Percentiles rank a stretch among this genome's conserved stretches.
Evolutionary conservation across 2,329 filamentous ascomycete genomes (phyloP).

Genomic region (Colletotrichum spinosum): DNA sequence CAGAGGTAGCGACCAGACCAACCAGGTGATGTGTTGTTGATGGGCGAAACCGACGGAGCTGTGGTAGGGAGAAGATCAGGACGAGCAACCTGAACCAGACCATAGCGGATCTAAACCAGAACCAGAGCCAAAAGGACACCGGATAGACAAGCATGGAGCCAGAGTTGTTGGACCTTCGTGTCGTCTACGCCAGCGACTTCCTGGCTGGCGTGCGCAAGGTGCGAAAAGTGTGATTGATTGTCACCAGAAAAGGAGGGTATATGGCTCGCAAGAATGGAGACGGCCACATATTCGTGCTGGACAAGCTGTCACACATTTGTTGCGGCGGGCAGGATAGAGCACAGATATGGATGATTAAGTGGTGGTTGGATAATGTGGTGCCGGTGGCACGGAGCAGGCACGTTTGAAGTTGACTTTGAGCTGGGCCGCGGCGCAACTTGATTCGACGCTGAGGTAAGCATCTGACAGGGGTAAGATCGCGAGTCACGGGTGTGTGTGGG

Average conservation of each 20-base stretch:
- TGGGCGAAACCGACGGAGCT: constrained; percentile 2
- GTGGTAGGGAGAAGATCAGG: background rate
- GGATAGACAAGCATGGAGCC: background rate
- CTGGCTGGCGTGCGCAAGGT: background rate
- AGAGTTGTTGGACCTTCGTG: background rate
- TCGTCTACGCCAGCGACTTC: no score
- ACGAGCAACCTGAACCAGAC: constrained; percentile 14
- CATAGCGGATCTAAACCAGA: constrained; percentile 4
- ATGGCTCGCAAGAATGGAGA: constrained; percentile 28
- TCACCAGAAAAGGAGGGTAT: constrained; percentile 36
- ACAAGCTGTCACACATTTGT: no score
- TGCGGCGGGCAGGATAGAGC: no score
- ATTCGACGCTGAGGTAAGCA: constrained; percentile 45
- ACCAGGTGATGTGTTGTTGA: background rate
- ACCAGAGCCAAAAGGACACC: constrained; percentile 1
- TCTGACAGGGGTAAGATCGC: constrained; percentile 37
- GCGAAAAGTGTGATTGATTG: constrained; percentile 12
- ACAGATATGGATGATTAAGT: constrained; percentile 26
- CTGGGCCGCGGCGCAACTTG: constrained; percentile 41
- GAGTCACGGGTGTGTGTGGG: constrained; percentile 37
- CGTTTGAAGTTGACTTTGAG: constrained; percentile 57
- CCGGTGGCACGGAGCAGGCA: constrained; percentile 44
- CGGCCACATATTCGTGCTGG: background rate
- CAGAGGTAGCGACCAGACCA: constrained; percentile 20
- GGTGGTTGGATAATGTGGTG: constrained; percentile 30